Evolutionary conservation across 441 rosid species (phyloP).

Genomic region (Geranium incanum): DNA sequence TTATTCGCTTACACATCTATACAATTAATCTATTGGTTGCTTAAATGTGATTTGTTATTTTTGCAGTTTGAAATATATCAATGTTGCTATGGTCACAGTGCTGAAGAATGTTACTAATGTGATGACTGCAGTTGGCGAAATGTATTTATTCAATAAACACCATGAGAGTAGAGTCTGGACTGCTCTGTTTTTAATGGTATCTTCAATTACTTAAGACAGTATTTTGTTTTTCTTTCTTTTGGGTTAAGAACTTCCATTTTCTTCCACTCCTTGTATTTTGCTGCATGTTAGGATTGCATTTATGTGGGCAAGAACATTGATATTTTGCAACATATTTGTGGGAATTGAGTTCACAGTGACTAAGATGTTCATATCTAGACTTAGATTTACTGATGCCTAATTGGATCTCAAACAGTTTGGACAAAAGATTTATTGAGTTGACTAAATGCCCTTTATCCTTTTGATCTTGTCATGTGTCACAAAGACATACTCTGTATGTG

Average conservation of each 20-base stretch:
- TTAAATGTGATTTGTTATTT: conserved; percentile 12
- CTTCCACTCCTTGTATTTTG: not conserved
- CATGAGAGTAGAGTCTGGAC: conserved; percentile 94
- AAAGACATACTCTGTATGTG: not conserved
- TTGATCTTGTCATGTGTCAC: not conserved
- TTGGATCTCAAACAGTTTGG: not conserved
- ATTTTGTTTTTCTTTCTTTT: not conserved
- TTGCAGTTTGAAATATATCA: conserved; percentile 86
- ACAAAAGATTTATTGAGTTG: not conserved
- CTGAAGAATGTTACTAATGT: conserved; percentile 97
- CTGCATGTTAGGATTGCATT: not conserved
- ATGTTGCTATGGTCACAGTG: conserved; percentile 97
- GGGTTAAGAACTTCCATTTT: not conserved
- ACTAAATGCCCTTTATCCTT: not conserved
- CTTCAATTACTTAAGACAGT: conserved; percentile 16
- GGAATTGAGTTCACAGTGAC: conserved; percentile 4
- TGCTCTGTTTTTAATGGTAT: conserved; percentile 95
- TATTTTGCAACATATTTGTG: not conserved
- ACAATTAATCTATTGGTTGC: conserved; percentile 8
- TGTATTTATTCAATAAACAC: conserved; percentile 86
- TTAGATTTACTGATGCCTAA: not conserved
- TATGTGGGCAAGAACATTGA: not conserved
- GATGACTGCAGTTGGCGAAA: conserved; percentile 88
- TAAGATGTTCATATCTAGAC: not conserved
- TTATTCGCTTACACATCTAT: not conserved